A percentile compares a stretch with the other conserved stretches of the same genome.
Conservation (phyloP, 441 rosid species). For the Macaranga tanarius region DNA sequence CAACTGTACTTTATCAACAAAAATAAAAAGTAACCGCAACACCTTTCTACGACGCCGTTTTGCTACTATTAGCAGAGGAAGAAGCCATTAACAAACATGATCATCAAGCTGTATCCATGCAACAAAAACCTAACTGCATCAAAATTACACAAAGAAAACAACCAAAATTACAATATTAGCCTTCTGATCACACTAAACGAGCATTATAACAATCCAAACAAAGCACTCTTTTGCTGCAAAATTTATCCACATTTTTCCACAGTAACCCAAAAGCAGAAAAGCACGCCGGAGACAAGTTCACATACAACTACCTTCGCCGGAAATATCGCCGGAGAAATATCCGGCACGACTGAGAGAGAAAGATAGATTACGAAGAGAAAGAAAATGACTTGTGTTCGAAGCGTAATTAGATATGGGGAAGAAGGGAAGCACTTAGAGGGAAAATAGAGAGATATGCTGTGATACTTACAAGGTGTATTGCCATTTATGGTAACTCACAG, state of each 20-base stretch:
- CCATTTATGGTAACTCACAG: too few species aligned
- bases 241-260: neutral
- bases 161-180: constrained; percentile 10
- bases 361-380: too few species aligned
- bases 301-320: constrained; percentile 28
- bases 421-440: neutral
- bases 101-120: constrained; percentile 1
- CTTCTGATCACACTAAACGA: constrained; percentile 9
- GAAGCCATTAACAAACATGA: constrained; percentile 5
- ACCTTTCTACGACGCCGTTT: constrained; percentile 7
- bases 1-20: neutral
- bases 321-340: constrained; percentile 27
- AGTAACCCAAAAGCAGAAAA: neutral
- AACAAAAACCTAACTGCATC: constrained; percentile 14
- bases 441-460: neutral
- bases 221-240: neutral
- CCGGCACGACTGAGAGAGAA: constrained; percentile 15
- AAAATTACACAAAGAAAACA: constrained; percentile 9
- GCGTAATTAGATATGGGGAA: neutral
- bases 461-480: neutral
- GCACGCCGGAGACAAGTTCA: constrained; percentile 5
- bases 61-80: neutral
- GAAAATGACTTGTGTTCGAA: constrained; percentile 14
- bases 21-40: neutral
- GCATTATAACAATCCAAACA: neutral